A percentile compares a stretch with the other conserved stretches of the same genome.
These are phyloP conservation scores for Oligophagozyma castellii DNA, from an alignment of 1,139 yeast genomes.

Conservation along the genomic window DNA sequence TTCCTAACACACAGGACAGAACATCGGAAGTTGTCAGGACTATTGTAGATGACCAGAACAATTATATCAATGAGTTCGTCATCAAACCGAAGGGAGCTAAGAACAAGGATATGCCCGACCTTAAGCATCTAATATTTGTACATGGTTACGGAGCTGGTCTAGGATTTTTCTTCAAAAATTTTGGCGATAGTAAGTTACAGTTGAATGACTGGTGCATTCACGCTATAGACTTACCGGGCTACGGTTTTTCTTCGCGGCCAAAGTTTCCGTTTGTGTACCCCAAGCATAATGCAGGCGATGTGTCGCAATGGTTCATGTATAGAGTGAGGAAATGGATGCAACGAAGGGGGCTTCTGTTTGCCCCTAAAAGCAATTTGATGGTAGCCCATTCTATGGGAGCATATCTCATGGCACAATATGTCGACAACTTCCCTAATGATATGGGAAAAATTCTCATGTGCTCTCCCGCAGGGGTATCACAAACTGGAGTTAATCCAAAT, in stretches of 20 bases:
- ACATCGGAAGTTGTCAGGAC: slow-evolving; percentile 25
- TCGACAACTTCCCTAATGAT: slow-evolving; percentile 41
- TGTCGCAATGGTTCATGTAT: slow-evolving; percentile 59
- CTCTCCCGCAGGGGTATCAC: slow-evolving; percentile 65
- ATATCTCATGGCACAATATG: slow-evolving; percentile 63
- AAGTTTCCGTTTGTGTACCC: slow-evolving; percentile 31
- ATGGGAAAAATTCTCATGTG: slow-evolving; percentile 55
- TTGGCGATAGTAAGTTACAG: slow-evolving; percentile 25
- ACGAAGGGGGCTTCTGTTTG: slow-evolving; percentile 32
- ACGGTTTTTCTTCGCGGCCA: slow-evolving; percentile 62
- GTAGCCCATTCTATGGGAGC: slow-evolving; percentile 94
- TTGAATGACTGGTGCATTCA: slow-evolving; percentile 47
- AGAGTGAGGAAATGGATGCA: slow-evolving; percentile 49
- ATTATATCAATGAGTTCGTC: slow-evolving; percentile 54
- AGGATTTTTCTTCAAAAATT: slow-evolving; percentile 55
- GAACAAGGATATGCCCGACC: too few relatives aligned
- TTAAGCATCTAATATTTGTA: too few relatives aligned
- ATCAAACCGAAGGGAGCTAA: too few relatives aligned
- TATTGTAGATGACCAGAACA: slow-evolving; percentile 29
- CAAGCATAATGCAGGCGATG: slow-evolving; percentile 21
- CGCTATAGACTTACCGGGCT: slow-evolving; percentile 62
- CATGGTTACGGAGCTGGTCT: slow-evolving; percentile 77
- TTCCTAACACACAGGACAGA: too few relatives aligned
- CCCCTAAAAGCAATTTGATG: slow-evolving; percentile 38
- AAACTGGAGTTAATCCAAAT: slow-evolving; percentile 14